Base-by-base conservation (phyloP, 78 protist genomes). In the Dictyostelium purpureum region DNA sequence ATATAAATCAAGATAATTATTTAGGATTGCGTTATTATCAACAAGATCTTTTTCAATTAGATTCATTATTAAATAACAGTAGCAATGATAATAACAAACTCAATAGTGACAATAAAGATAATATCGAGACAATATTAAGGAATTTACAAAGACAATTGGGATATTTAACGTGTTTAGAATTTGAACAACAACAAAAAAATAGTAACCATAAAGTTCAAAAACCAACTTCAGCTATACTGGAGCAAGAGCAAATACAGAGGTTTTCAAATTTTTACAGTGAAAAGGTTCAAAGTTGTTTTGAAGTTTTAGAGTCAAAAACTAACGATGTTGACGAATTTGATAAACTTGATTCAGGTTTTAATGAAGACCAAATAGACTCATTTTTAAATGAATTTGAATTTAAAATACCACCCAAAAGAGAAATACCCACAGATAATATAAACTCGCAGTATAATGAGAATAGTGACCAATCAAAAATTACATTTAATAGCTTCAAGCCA, bases 1-100 rank as follows among this genome's bases (percentile, higher is more conserved):
- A 78, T 78, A 28, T 52, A 11, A 59, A 61, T 12, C 43, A 21
- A 26, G 40, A 78, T 28, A 18, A 56, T 33, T 78, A n/a, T 63
- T 43, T 78, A 42, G 87, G 87, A 4, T 28, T 78, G 18, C 87
- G 61, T 42, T 78, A 78, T 45, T 78, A 61, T 31, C 87, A 78
- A 40, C 35, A 59, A 14, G 70, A 78, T 43, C 61, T 56, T 28
- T 45, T 38, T 2, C 11, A 59, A 59, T 31, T 78, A 16, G 74
- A 78, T 2, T 47, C n/a, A 35, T 21, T 67, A 2, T 31, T 6
- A 5, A 35, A 35, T 21, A 74, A 10, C 33, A 52, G 4, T 38
- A 74, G 18, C n/a, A n/a, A 40, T 40, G 26, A 37, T 0, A 76
- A n/a, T 35, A 40, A 37, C 35, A 56, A n/a, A 18, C 9, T 24